Base-by-base conservation (phyloP, 495 filamentous ascomycete genomes). In the Neurospora sp. region DNA sequence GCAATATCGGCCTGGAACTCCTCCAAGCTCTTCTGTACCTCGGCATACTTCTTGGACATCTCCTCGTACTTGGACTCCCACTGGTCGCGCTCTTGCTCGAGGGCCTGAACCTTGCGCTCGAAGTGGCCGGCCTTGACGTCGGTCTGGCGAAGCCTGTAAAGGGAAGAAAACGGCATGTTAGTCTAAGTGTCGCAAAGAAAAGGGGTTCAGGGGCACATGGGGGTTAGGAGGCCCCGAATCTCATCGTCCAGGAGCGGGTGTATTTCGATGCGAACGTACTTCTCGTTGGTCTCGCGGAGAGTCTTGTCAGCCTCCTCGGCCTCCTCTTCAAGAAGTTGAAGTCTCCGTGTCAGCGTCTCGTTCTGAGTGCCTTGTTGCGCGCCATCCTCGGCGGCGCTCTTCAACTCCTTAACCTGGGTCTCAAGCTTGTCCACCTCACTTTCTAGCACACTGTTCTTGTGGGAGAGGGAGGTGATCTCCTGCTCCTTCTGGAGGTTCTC, bases 61-160 rank as follows among this genome's bases (percentile, higher is more conserved):
- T 98, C 96, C 85, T 98, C 96, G 84, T 95, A 98, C 87, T 98
- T 98, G 84, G 85, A 79, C 87, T 98, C 96, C 94, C 94, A 97
- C 82, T 93, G 87, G 82, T 97, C 93, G 76, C 92, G 91, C 78
- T 93, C 88, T 73, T 87, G 84, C 84, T 99, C 96, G 76, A 99
- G 90, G 77, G 95, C 97, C 82, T 96, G 92, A 76, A 99, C 96
- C 86, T 99, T 98, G 87, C 96, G 96, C 86, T 98, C 96, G 85
- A 94, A 97, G 88, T 99, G 96, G 75, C 95, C 96, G 81, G 96
- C 94, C 87, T 98, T 98, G 85, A 98, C 94, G 83, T 98, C 96
- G 83, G 96, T 98, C 85, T 97, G 95, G 79, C 96, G 94, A 79
- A 98, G 93, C 85, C 96, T 99, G 74, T 60, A 35, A 20, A 72